Base-by-base conservation (phyloP, 2,329 filamentous ascomycete species). In the Malbranchea zuffiana region DNA sequence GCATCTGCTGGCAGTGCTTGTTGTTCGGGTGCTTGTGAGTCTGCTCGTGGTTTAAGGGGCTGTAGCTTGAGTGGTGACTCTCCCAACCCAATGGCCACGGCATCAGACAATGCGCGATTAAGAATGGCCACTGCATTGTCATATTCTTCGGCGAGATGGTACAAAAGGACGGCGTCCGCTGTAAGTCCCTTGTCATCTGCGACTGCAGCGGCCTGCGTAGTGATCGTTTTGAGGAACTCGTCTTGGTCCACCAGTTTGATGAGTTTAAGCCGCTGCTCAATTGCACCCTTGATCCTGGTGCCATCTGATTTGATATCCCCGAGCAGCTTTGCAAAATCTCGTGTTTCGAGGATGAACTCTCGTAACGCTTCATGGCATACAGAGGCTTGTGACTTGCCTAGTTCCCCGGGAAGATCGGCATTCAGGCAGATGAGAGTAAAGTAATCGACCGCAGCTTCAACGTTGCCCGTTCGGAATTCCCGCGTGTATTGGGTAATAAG, bases 401-500 rank as follows among this genome's bases (percentile, higher is more conserved):
- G 68, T 39, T 82, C 74, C 13, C 80, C 81, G 17, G 71, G 74
- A 28, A 92, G 68, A 56, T 95, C 88, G 33, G 79, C 75, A 55
- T 96, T 96, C 39, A 98, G 74, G 58, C 85, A 94, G 52, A 98
- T 87, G 40, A 98, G 66, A 4, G 80, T 75, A 32, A 98, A 75
- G 58, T 98, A 98, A 57, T 98, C 90, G 12, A 93, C 83, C 2
- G 92, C 90, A 21, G 85, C 83, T 40, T 82, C 82, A 5, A 86
- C 82, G 52, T 92, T 80, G 13, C 86, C 87, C 19, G 85, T 84
- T 35, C 90, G 80, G 74, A 98, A 98, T 60, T 95, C 87, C 37
- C 82, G 76, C 3, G 92, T 98, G 66, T 98, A 98, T 57, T 90
- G 85, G 26, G 88, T 92, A 43, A 96, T 70, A 68, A 96, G 83